Conservation (phyloP, 139 green algal genomes). For the Bryopsis sp. region DNA sequence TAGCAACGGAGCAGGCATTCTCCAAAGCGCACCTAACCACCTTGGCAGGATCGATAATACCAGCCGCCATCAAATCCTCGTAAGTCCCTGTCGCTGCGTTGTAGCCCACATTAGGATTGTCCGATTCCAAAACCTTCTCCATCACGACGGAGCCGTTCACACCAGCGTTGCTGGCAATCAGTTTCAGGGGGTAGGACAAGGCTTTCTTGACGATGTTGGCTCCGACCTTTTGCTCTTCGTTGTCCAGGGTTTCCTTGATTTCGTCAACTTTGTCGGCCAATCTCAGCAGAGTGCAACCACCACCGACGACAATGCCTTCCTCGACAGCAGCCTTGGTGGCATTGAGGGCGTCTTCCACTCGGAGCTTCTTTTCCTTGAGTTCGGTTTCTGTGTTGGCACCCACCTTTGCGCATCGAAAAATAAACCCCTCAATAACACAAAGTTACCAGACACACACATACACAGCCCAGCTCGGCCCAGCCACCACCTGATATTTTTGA, state of each 20-base stretch:
- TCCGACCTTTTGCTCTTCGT: constrained; percentile 94
- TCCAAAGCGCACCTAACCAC: constrained; percentile 90
- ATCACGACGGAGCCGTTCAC: constrained; percentile 94
- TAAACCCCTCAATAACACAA: too few relatives aligned
- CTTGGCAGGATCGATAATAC: constrained; percentile 99
- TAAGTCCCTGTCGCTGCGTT: constrained; percentile 88
- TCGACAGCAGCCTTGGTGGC: constrained; percentile 98
- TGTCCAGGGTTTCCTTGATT: constrained; percentile 69
- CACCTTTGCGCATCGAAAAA: constrained; percentile 70
- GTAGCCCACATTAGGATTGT: constrained; percentile 56
- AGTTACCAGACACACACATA: constrained; percentile 2
- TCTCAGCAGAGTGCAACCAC: constrained; percentile 94
- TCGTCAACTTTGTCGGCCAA: constrained; percentile 70
- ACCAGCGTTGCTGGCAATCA: constrained; percentile 96
- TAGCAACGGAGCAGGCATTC: constrained; percentile 91
- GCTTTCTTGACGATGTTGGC: constrained; percentile 95
- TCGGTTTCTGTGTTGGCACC: constrained; percentile 99
- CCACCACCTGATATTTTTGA: too few relatives aligned
- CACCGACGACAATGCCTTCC: constrained; percentile 78
- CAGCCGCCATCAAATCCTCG: constrained; percentile 87
- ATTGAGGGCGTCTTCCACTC: constrained; percentile 98
- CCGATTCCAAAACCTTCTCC: constrained; percentile 56
- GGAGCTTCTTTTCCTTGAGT: constrained; percentile 99
- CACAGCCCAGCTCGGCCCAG: too few relatives aligned
- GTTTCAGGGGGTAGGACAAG: constrained; percentile 82